Conservation (phyloP, 352 stramenopile species). For the Detonula confervacea region DNA sequence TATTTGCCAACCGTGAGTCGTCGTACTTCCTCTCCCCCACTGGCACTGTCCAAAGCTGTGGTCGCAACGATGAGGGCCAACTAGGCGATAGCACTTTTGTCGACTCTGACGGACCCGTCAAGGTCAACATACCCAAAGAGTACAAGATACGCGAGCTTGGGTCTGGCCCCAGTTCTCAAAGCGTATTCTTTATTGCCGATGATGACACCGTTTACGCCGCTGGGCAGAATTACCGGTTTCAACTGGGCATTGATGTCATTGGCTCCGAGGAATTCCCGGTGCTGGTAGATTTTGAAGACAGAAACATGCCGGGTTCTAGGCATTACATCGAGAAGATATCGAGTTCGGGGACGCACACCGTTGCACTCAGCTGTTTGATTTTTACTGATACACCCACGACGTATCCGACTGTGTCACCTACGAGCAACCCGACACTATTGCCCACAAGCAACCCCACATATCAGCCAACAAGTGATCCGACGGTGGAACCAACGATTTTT, state of each 20-base stretch:
- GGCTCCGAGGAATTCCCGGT: slow-evolving; percentile 19
- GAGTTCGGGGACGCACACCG: slow-evolving; percentile 35
- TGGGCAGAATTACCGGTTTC: slow-evolving; percentile 43
- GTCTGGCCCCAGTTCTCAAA: slow-evolving; percentile 28
- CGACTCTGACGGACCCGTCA: slow-evolving; percentile 36
- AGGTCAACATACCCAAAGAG: slow-evolving; percentile 33
- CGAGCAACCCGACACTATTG: too few species aligned
- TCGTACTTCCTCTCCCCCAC: slow-evolving; percentile 44
- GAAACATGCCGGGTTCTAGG: too few species aligned
- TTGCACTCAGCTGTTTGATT: slow-evolving; percentile 28
- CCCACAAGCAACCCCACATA: neutral
- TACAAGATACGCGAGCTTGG: slow-evolving; percentile 18
- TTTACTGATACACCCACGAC: slow-evolving; percentile 23
- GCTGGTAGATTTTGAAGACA: slow-evolving; percentile 28
- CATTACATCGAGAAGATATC: slow-evolving; percentile 44
- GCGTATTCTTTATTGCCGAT: slow-evolving; percentile 45
- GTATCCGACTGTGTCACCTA: slow-evolving; percentile 31
- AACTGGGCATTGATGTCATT: slow-evolving; percentile 31
- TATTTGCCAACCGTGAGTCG: slow-evolving; percentile 37
- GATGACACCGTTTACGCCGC: slow-evolving; percentile 31
- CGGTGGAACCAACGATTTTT: slow-evolving; percentile 1
- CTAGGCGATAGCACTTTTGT: slow-evolving; percentile 45
- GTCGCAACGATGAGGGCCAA: slow-evolving; percentile 53
- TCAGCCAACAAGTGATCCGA: slow-evolving; percentile 12
- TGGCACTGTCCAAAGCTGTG: slow-evolving; percentile 28